Conservation (phyloP, 1,284 basidiomycete species). For the Cryptococcus sp. region DNA sequence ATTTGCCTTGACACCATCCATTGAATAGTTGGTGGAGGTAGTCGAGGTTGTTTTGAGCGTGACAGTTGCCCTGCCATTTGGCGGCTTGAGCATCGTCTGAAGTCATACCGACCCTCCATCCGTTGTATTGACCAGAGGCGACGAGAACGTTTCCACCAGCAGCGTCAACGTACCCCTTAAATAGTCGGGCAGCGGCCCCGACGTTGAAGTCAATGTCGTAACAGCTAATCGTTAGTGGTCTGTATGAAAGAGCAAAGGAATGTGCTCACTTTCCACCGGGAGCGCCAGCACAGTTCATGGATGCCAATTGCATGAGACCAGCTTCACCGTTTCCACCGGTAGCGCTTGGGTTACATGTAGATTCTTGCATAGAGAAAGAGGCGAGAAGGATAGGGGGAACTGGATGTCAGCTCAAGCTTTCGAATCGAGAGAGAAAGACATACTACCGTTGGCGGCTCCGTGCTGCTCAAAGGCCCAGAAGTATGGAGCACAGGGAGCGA, state of each 20-base stretch:
- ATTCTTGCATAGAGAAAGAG: conserved; percentile 78
- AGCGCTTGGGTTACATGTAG: conserved; percentile 63
- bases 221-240: conserved; percentile 20
- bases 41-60: conserved; percentile 58
- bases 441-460: conserved; percentile 54
- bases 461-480: conserved; percentile 61
- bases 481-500: conserved; percentile 60
- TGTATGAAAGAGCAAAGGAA: too few relatives aligned
- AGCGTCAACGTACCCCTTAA: conserved; percentile 50
- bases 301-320: conserved; percentile 76
- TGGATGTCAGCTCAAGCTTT: conserved; percentile 19
- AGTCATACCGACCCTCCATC: conserved; percentile 65
- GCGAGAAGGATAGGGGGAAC: conserved; percentile 71
- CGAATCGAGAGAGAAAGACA: conserved; percentile 25
- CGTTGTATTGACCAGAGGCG: conserved; percentile 71
- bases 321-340: conserved; percentile 75
- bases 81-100: conserved; percentile 59
- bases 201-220: conserved; percentile 57
- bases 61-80: conserved; percentile 56
- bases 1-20: conserved; percentile 66
- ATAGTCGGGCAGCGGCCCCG: conserved; percentile 28
- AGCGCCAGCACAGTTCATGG: conserved; percentile 63
- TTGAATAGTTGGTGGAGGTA: conserved; percentile 74
- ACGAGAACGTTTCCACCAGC: conserved; percentile 60
- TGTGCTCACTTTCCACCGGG: conserved; percentile 17